Conservation (phyloP, 1,284 basidiomycete genomes). For the Trametes sp. region DNA sequence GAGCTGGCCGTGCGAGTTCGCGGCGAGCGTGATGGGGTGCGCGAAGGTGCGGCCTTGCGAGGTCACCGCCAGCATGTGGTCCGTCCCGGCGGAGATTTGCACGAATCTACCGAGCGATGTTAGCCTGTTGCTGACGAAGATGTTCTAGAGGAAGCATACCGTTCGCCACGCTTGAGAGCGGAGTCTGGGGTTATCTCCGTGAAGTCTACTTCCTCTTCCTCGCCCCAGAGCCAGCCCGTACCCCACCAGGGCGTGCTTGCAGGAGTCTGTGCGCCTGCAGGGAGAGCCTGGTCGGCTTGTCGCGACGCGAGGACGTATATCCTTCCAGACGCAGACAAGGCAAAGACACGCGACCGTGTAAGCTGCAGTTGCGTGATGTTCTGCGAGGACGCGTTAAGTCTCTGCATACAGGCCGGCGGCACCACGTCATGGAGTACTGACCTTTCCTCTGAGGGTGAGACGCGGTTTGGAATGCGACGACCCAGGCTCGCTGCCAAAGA, state of each 20-base stretch:
- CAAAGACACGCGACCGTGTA: conserved; percentile 69
- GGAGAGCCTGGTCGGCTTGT: conserved; percentile 55
- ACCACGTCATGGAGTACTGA: conserved; percentile 43
- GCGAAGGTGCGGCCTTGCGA: conserved; percentile 84
- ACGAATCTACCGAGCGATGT: conserved; percentile 58
- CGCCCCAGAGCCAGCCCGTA: conserved; percentile 63
- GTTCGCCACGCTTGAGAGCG: conserved; percentile 60
- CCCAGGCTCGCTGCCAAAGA: conserved; percentile 49
- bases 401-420: not conserved
- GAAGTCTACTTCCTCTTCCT: conserved; percentile 58
- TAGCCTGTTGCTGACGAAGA: not conserved
- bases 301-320: conserved; percentile 74
- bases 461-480: conserved; percentile 46
- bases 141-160: conserved; percentile 44
- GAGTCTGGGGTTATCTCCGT: conserved; percentile 57
- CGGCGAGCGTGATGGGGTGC: conserved; percentile 78
- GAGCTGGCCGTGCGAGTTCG: conserved; percentile 89
- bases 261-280: conserved; percentile 46
- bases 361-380: conserved; percentile 71
- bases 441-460: conserved; percentile 77
- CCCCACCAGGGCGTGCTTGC: conserved; percentile 61
- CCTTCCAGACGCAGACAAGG: conserved; percentile 75
- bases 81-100: conserved; percentile 76
- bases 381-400: conserved; percentile 44
- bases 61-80: conserved; percentile 89